Percentiles rank a stretch among this genome's conserved stretches.
Evolutionary conservation across 148 eudicot species (phyloP).

Genomic region (Camellia lanceoleosa): DNA sequence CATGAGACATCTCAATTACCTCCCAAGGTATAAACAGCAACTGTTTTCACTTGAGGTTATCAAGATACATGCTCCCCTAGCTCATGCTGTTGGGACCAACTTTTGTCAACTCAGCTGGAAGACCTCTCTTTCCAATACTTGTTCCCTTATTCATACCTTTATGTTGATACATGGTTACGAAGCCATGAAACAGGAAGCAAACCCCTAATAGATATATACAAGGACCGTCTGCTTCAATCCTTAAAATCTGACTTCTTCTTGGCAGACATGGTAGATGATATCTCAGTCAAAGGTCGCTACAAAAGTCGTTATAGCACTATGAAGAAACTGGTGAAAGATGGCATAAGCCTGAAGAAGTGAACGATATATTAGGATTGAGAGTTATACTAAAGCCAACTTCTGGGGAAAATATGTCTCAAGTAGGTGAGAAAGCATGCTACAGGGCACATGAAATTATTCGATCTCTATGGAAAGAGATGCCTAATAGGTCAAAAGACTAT

Average conservation of each 20-base stretch:
- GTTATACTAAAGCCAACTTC: constrained; percentile 59
- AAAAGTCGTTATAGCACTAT: constrained; percentile 95
- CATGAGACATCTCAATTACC: constrained; percentile 80
- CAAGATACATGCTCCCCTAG: constrained; percentile 91
- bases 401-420: constrained; percentile 32
- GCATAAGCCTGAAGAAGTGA: constrained; percentile 86
- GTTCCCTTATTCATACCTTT: constrained; percentile 88
- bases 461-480: constrained; percentile 82
- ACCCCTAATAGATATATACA: constrained; percentile 61
- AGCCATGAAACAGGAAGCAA: constrained; percentile 70
- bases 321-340: constrained; percentile 93
- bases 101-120: constrained; percentile 75
- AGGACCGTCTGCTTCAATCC: constrained; percentile 50
- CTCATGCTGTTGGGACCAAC: constrained; percentile 80
- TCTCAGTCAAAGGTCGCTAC: constrained; percentile 78
- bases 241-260: constrained; percentile 51
- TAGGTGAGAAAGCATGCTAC: constrained; percentile 79
- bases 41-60: constrained; percentile 69
- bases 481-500: constrained; percentile 82
- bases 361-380: constrained; percentile 85
- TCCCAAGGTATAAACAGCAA: constrained; percentile 84
- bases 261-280: constrained; percentile 54
- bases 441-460: constrained; percentile 61
- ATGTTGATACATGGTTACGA: constrained; percentile 85
- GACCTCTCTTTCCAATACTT: constrained; percentile 82